These are phyloP conservation scores for Ceriops decandra DNA, from an alignment of 345 rosid genomes.

Conservation along the genomic window DNA sequence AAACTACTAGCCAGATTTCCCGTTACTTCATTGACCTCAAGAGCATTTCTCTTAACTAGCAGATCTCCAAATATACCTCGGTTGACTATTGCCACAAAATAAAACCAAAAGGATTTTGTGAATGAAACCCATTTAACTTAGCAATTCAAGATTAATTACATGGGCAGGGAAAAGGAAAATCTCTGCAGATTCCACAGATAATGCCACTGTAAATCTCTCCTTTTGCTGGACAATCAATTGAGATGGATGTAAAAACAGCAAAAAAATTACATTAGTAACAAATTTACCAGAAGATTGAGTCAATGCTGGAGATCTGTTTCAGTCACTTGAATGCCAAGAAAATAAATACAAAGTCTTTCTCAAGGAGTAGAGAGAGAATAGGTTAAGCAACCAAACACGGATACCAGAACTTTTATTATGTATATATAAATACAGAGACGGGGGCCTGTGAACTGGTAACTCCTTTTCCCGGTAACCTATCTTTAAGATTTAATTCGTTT, in stretches of 20 bases:
- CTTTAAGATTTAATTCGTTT: too few species aligned
- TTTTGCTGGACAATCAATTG: constrained; percentile 24
- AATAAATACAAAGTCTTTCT: constrained; percentile 10
- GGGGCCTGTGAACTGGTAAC: too few species aligned
- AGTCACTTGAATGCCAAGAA: constrained; percentile 19
- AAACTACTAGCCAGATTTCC: not conserved
- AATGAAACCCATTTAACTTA: too few species aligned
- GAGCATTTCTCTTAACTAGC: not conserved
- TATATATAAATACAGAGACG: too few species aligned
- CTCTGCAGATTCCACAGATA: too few species aligned
- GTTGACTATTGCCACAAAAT: too few species aligned
- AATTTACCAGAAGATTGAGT: constrained; percentile 39
- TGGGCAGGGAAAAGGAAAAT: too few species aligned
- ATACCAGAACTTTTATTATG: too few species aligned
- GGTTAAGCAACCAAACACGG: too few species aligned
- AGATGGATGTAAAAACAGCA: not conserved
- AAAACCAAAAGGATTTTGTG: too few species aligned
- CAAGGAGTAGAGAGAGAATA: not conserved
- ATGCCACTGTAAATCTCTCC: constrained; percentile 4
- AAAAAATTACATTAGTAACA: not conserved
- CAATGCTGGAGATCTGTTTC: constrained; percentile 56
- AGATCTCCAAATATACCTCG: constrained; percentile 16
- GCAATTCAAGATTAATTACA: too few species aligned
- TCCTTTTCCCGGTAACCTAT: too few species aligned
- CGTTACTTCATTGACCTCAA: not conserved